phyloP scores from a whole-genome alignment of 2,329 filamentous ascomycete genomes.

The Botrytis tulipae region DNA sequence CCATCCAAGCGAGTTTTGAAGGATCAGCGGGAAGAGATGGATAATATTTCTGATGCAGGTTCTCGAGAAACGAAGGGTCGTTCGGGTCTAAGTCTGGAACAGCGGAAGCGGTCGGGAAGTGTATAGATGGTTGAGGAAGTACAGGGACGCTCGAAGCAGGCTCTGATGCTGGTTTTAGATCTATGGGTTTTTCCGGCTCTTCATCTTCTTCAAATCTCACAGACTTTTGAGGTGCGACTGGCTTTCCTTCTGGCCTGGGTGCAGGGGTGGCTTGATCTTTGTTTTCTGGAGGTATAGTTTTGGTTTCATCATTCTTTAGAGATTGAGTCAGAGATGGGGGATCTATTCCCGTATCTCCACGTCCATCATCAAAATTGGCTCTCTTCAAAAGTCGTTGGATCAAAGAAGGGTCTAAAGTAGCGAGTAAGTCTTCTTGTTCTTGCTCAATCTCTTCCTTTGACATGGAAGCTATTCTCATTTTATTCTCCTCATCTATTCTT shows the following conservation, averaged over 20 bases:
- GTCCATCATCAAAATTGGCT: constrained; percentile 38
- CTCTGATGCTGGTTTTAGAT: constrained; percentile 37
- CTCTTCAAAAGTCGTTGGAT: constrained; percentile 67
- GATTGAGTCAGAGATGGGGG: constrained; percentile 16
- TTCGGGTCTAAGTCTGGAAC: constrained; percentile 76
- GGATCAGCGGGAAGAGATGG: constrained; percentile 83
- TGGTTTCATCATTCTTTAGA: constrained; percentile 2
- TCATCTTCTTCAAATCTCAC: constrained; percentile 40
- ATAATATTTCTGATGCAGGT: constrained; percentile 91
- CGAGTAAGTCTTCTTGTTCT: constrained; percentile 77
- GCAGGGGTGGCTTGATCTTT: constrained; percentile 25
- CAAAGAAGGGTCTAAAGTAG: constrained; percentile 70
- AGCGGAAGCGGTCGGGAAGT: constrained; percentile 44
- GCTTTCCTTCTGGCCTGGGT: constrained; percentile 31
- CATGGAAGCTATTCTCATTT: constrained; percentile 71
- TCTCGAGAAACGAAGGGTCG: constrained; percentile 77
- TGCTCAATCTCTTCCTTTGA: constrained; percentile 75
- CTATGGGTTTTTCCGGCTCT: constrained; percentile 46
- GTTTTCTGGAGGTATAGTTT: not conserved
- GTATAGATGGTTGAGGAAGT: constrained; percentile 43
- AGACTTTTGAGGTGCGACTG: constrained; percentile 44
- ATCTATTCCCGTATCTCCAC: constrained; percentile 37
- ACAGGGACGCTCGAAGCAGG: constrained; percentile 57
- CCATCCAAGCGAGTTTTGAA: constrained; percentile 86
- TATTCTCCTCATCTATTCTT: constrained; percentile 82